Evolutionary conservation across 768 basidiomycete genomes (phyloP).

Genomic region (Trametes elegans): DNA sequence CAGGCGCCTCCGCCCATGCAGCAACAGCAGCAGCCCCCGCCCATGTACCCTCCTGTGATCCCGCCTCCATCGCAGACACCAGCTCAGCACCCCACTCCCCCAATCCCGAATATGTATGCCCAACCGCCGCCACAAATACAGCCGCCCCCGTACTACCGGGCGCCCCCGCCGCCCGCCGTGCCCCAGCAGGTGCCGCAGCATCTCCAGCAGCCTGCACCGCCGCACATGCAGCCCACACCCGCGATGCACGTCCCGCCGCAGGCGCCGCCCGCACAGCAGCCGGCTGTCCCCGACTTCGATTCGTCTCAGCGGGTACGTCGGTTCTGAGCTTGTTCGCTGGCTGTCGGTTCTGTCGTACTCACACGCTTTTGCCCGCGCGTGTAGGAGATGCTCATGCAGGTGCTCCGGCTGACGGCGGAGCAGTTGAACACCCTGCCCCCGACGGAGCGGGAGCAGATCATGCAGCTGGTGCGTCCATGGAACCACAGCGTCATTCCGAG

Average conservation of each 20-base stretch:
- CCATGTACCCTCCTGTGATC: slow-evolving; percentile 17
- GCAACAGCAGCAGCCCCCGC: slow-evolving; percentile 30
- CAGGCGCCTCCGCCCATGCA: slow-evolving; percentile 21
- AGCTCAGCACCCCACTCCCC: slow-evolving; percentile 24
- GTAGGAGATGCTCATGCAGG: slow-evolving; percentile 84
- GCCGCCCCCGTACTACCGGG: slow-evolving; percentile 22
- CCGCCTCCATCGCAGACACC: slow-evolving; percentile 19
- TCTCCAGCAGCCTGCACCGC: slow-evolving; percentile 21
- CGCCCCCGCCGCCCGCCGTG: slow-evolving; percentile 32
- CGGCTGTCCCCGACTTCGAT: slow-evolving; percentile 33
- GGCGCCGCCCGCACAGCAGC: slow-evolving; percentile 33
- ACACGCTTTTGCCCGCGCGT: slow-evolving; percentile 15
- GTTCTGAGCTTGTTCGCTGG: slow-evolving; percentile 19
- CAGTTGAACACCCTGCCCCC: slow-evolving; percentile 83
- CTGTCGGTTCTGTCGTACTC: not conserved
- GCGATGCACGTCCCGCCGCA: slow-evolving; percentile 29
- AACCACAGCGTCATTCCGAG: not conserved
- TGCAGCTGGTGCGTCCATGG: slow-evolving; percentile 61
- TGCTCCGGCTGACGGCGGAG: slow-evolving; percentile 74
- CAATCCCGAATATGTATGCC: slow-evolving; percentile 26
- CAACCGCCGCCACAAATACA: slow-evolving; percentile 26
- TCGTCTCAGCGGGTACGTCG: slow-evolving; percentile 48
- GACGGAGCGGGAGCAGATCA: slow-evolving; percentile 73
- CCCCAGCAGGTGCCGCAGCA: slow-evolving; percentile 31
- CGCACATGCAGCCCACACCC: slow-evolving; percentile 32